These are phyloP conservation scores for Taphrina flavorubra DNA, from an alignment of 1,139 yeast genomes.

Conservation along the genomic window DNA sequence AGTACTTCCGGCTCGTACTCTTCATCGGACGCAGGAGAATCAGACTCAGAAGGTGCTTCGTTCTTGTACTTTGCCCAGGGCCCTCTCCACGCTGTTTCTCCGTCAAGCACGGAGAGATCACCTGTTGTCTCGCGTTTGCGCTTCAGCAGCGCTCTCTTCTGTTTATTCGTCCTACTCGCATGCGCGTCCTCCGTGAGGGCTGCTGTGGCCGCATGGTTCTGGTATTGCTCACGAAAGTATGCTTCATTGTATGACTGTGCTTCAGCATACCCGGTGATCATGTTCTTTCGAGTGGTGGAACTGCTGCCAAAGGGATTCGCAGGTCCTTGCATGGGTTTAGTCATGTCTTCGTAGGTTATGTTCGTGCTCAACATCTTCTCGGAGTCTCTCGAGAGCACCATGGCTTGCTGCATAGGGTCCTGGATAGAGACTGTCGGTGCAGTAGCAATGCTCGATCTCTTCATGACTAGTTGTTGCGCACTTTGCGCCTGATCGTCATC, in stretches of 20 bases:
- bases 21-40: constrained; percentile 40
- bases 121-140: constrained; percentile 54
- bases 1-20: constrained; percentile 48
- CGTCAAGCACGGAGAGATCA: constrained; percentile 53
- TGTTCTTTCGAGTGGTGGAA: constrained; percentile 45
- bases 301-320: constrained; percentile 45
- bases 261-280: constrained; percentile 52
- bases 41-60: constrained; percentile 45
- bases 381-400: constrained; percentile 18
- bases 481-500: constrained; percentile 17
- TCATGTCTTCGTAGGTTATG: constrained; percentile 43
- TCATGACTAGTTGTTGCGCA: neutral
- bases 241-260: constrained; percentile 55
- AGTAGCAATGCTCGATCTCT: constrained; percentile 2
- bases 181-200: constrained; percentile 49
- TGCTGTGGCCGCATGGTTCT: constrained; percentile 48
- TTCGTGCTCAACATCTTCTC: constrained; percentile 30
- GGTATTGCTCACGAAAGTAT: constrained; percentile 55
- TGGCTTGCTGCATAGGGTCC: constrained; percentile 15
- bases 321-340: constrained; percentile 47
- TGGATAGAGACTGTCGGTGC: constrained; percentile 30
- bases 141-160: constrained; percentile 48
- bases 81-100: constrained; percentile 58
- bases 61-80: constrained; percentile 64
- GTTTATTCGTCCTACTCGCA: constrained; percentile 44